Conservation (phyloP, 805 yeast genomes). For the Nakazawaea molendinolei region DNA sequence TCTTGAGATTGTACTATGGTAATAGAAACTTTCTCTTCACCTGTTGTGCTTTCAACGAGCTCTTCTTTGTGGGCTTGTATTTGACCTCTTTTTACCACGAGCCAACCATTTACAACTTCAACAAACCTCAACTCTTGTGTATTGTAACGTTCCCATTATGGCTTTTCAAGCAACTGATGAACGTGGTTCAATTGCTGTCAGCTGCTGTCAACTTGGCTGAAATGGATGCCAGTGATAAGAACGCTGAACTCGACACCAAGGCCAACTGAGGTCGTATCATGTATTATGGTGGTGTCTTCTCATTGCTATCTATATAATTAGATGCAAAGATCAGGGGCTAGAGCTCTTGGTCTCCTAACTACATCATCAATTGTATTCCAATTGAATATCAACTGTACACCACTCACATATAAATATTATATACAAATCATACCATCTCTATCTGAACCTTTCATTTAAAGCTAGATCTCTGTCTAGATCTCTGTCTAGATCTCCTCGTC, state of each 20-base stretch:
- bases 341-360: too few relatives aligned
- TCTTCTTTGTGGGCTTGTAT: slow-evolving; percentile 86
- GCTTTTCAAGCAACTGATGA: slow-evolving; percentile 84
- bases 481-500: too few relatives aligned
- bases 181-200: slow-evolving; percentile 78
- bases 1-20: slow-evolving; percentile 81
- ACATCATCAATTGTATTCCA: too few relatives aligned
- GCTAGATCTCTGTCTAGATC: too few relatives aligned
- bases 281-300: not conserved
- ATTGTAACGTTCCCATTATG: slow-evolving; percentile 75
- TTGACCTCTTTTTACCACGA: slow-evolving; percentile 56
- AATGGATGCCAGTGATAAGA: slow-evolving; percentile 57
- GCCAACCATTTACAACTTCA: slow-evolving; percentile 31
- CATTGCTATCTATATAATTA: not conserved
- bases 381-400: too few relatives aligned
- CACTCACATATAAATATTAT: too few relatives aligned
- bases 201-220: slow-evolving; percentile 81
- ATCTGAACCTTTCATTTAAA: too few relatives aligned
- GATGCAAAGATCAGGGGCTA: too few relatives aligned
- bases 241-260: slow-evolving; percentile 10
- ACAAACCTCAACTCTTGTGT: slow-evolving; percentile 28
- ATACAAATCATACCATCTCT: too few relatives aligned
- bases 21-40: slow-evolving; percentile 76
- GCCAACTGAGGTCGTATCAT: not conserved
- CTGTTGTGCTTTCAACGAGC: slow-evolving; percentile 90